These are phyloP conservation scores for Lathyrus oleraceus DNA, from an alignment of 306 rosid genomes.

Conservation along the genomic window DNA sequence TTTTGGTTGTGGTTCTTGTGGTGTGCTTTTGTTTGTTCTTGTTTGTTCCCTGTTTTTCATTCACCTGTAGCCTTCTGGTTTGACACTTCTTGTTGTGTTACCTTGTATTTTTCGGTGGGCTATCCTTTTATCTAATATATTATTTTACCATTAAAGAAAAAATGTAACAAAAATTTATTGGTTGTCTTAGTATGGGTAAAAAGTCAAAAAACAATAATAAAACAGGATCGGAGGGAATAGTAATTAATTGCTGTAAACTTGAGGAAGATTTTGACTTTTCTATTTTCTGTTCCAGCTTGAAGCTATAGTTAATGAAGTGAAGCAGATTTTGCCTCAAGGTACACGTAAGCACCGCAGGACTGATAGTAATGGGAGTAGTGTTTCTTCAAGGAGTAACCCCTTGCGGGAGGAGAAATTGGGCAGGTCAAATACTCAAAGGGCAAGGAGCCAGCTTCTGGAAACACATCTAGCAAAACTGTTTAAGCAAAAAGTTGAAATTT, in stretches of 20 bases:
- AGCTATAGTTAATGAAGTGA: constrained; percentile 64
- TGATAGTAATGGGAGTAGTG: constrained; percentile 87
- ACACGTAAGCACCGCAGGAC: constrained; percentile 68
- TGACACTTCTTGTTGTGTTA: no score
- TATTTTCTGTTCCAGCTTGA: constrained; percentile 62
- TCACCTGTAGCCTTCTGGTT: no score
- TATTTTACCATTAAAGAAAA: no score
- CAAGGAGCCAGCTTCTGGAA: constrained; percentile 93
- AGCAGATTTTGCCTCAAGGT: constrained; percentile 82
- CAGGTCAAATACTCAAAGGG: constrained; percentile 80
- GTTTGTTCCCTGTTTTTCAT: no score
- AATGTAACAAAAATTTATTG: no score
- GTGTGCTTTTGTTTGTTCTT: no score
- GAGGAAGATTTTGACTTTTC: constrained; percentile 24
- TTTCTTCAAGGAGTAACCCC: constrained; percentile 88
- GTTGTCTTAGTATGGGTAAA: no score
- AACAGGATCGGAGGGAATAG: no score
- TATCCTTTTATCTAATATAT: no score
- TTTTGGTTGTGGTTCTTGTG: no score
- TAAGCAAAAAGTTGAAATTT: constrained; percentile 91
- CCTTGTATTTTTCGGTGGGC: no score
- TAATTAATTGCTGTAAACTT: constrained; percentile 29
- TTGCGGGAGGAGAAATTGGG: constrained; percentile 74
- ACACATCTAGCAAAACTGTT: constrained; percentile 94
- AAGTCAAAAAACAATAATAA: no score